Conservation (phyloP, 352 stramenopile genomes). For the Globisporangium nagaii region DNA sequence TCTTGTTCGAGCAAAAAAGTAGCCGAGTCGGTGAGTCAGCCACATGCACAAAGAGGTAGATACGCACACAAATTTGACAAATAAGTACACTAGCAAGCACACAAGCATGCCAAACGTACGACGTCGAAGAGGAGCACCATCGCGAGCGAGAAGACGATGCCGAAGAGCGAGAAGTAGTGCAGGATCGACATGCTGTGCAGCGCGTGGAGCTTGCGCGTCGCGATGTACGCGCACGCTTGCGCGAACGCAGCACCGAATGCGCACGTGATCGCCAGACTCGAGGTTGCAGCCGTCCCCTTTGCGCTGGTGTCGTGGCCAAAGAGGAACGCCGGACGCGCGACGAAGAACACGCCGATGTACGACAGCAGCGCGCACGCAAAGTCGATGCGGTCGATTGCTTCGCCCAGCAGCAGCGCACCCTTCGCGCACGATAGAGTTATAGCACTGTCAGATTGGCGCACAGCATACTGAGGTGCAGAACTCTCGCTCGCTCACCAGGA, state of each 20-base stretch:
- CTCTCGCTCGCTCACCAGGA: slow-evolving; percentile 22
- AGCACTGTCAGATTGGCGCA: too few species aligned
- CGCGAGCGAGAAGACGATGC: slow-evolving; percentile 18
- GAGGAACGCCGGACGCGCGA: slow-evolving; percentile 47
- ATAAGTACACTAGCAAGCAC: neutral
- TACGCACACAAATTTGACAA: too few species aligned
- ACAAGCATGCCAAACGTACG: slow-evolving; percentile 14
- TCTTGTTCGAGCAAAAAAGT: neutral
- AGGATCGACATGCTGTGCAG: slow-evolving; percentile 28
- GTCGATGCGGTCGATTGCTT: slow-evolving; percentile 38
- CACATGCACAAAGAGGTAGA: neutral
- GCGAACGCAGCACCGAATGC: slow-evolving; percentile 34
- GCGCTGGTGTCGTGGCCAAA: slow-evolving; percentile 18
- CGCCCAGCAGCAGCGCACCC: slow-evolving; percentile 37
- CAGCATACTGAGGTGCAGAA: neutral
- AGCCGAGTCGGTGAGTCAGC: neutral
- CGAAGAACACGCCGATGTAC: slow-evolving; percentile 59
- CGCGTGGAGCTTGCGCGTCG: slow-evolving; percentile 47
- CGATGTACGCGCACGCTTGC: slow-evolving; percentile 48
- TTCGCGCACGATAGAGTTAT: slow-evolving; percentile 7
- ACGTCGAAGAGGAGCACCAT: slow-evolving; percentile 26
- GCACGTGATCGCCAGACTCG: slow-evolving; percentile 26
- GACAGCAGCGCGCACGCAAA: slow-evolving; percentile 42
- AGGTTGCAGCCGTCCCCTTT: slow-evolving; percentile 11
- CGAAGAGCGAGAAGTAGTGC: slow-evolving; percentile 36